Evolutionary conservation across 2,329 filamentous ascomycete genomes (phyloP).

Genomic region (Xylariaceae sp.): DNA sequence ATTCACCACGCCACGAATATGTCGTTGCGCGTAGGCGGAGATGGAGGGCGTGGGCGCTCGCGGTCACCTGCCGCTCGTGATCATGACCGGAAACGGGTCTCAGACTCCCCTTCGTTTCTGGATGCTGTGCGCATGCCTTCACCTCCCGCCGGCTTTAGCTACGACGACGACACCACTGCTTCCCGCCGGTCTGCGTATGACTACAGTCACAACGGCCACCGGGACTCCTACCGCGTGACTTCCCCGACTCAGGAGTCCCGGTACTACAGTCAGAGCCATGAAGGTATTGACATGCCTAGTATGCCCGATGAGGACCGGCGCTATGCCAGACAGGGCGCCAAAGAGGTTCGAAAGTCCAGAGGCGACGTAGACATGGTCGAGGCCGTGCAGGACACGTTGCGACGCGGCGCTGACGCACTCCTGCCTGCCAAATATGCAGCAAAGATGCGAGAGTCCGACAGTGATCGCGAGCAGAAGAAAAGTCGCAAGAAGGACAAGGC

Average conservation of each 20-base stretch:
- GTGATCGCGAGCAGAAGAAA: conserved; percentile 43
- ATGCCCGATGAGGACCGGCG: conserved; percentile 25
- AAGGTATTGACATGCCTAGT: conserved; percentile 28
- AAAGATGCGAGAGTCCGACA: conserved; percentile 39
- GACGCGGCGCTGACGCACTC: conserved; percentile 41
- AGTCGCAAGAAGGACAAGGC: conserved; percentile 42
- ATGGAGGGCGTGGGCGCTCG: conserved; percentile 52
- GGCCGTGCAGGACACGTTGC: conserved; percentile 33
- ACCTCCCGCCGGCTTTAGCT: conserved; percentile 48
- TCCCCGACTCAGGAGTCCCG: conserved; percentile 39
- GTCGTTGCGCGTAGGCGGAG: conserved; percentile 58
- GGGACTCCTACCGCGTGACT: conserved; percentile 43
- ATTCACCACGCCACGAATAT: conserved; percentile 41
- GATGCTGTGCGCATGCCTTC: conserved; percentile 51
- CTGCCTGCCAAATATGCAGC: conserved; percentile 40
- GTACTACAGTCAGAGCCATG: conserved; percentile 34
- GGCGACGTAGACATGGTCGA: conserved; percentile 38
- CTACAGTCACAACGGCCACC: conserved; percentile 42
- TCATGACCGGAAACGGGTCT: conserved; percentile 42
- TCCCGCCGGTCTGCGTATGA: conserved; percentile 42
- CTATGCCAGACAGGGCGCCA: conserved; percentile 13
- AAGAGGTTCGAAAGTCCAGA: conserved; percentile 30
- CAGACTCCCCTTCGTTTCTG: conserved; percentile 41
- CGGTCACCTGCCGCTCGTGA: conserved; percentile 49
- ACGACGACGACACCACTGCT: conserved; percentile 46